These are phyloP conservation scores for Boletales sp. DNA, from an alignment of 768 basidiomycete genomes.

Conservation along the genomic window DNA sequence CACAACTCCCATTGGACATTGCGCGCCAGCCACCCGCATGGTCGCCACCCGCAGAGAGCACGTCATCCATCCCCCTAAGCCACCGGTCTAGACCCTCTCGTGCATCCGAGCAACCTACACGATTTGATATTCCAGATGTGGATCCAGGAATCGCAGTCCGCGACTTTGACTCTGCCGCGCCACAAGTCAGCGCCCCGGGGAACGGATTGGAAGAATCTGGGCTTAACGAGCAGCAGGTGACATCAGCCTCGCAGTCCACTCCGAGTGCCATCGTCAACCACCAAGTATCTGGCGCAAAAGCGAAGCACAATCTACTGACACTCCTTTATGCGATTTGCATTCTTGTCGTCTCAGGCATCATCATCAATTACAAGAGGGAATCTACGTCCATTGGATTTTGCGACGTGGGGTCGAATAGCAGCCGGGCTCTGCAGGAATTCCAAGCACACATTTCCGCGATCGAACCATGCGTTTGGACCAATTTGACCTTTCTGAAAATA, in stretches of 20 bases:
- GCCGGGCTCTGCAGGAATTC: conserved; percentile 48
- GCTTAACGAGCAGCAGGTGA: conserved; percentile 25
- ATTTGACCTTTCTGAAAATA: conserved; percentile 45
- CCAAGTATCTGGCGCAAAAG: conserved; percentile 11
- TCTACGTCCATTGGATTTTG: conserved; percentile 78
- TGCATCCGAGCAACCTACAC: conserved; percentile 9
- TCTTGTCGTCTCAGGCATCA: conserved; percentile 31
- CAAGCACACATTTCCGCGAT: conserved; percentile 44
- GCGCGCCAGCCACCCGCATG: conserved; percentile 28
- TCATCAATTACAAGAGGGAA: conserved; percentile 57
- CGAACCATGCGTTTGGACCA: conserved; percentile 54
- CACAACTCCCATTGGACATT: conserved; percentile 42
- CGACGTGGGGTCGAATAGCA: conserved; percentile 59
- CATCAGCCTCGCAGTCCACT: conserved; percentile 37
- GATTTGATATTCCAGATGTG: conserved; percentile 2
- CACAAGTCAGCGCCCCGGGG: conserved; percentile 19
- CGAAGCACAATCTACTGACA: conserved; percentile 36
- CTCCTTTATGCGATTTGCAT: conserved; percentile 39
- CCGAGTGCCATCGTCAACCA: conserved; percentile 30
- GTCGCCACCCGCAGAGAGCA: conserved; percentile 13
- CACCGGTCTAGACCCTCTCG: conserved; percentile 18
- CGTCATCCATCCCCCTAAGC: conserved; percentile 11
- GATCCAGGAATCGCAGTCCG: not conserved
- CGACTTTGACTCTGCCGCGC: not conserved
- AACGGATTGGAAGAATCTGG: conserved; percentile 14